Conservation (phyloP, 306 rosid species). For the Pyrus betulifolia region DNA sequence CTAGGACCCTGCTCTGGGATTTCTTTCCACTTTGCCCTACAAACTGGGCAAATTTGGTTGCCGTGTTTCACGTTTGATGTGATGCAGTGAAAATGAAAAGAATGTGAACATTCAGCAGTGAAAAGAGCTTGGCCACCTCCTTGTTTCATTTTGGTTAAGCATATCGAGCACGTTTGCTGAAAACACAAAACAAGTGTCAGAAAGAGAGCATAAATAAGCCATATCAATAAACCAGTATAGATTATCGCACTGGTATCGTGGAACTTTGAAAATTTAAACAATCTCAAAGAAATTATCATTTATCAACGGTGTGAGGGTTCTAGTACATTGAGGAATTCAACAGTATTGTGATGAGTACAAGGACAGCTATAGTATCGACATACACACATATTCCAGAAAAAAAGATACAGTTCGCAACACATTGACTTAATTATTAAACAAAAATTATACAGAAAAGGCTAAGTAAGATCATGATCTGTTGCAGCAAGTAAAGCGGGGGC, state of each 20-base stretch:
- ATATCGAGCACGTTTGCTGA: slow-evolving; percentile 89
- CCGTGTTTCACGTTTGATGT: slow-evolving; percentile 84
- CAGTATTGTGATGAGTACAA: background rate
- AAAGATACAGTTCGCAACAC: background rate
- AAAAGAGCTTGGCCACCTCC: slow-evolving; percentile 93
- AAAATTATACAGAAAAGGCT: too few relatives aligned
- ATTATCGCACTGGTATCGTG: background rate
- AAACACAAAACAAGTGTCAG: slow-evolving; percentile 10
- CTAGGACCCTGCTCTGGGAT: slow-evolving; percentile 67
- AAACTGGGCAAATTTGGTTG: slow-evolving; percentile 90
- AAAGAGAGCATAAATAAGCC: slow-evolving; percentile 11
- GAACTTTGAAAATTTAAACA: background rate
- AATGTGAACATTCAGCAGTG: slow-evolving; percentile 94
- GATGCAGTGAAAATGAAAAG: slow-evolving; percentile 94
- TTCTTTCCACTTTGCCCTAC: slow-evolving; percentile 97
- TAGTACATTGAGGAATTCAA: background rate
- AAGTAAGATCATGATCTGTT: background rate
- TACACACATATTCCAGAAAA: background rate
- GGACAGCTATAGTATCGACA: background rate
- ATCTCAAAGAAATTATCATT: background rate
- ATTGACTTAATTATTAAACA: background rate
- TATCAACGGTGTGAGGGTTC: background rate
- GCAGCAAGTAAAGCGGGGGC: background rate
- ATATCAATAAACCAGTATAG: background rate
- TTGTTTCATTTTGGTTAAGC: slow-evolving; percentile 84